These are phyloP conservation scores for Trichoderma aggressivum DNA, from an alignment of 2,329 filamentous ascomycete species.

Conservation along the genomic window DNA sequence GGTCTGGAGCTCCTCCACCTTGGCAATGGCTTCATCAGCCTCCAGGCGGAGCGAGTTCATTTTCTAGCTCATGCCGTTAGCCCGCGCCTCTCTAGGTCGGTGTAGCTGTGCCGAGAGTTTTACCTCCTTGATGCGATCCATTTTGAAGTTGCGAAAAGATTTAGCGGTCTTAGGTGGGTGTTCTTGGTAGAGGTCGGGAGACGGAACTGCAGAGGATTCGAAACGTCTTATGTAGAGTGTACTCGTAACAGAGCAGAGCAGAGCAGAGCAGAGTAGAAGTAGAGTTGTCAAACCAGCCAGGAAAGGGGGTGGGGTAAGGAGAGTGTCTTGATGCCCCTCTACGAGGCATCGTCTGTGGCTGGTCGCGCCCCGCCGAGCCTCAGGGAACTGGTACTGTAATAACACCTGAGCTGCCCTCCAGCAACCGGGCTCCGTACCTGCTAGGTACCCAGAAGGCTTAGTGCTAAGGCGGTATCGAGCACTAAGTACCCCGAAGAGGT, in stretches of 20 bases:
- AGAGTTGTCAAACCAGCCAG: constrained; percentile 19
- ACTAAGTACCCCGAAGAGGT: not conserved
- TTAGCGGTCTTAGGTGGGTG: constrained; percentile 21
- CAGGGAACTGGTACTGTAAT: constrained; percentile 8
- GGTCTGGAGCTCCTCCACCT: constrained; percentile 81
- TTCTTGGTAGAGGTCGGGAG: not conserved
- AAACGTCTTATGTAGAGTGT: constrained; percentile 28
- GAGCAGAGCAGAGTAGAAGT: not conserved
- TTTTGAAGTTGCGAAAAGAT: constrained; percentile 42
- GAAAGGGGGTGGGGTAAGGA: constrained; percentile 34
- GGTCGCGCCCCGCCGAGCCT: constrained; percentile 12
- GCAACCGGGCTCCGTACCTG: not conserved
- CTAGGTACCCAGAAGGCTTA: not conserved
- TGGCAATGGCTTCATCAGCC: constrained; percentile 77
- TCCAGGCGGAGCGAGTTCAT: constrained; percentile 93
- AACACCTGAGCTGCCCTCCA: not conserved
- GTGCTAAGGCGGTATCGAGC: not conserved
- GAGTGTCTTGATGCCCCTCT: constrained; percentile 35
- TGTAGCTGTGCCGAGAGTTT: constrained; percentile 34
- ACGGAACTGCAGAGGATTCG: constrained; percentile 7
- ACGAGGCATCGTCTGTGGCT: constrained; percentile 8
- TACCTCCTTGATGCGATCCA: constrained; percentile 91
- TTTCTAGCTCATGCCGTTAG: constrained; percentile 56
- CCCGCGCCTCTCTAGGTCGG: not conserved
- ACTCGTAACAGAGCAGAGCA: not conserved